These are phyloP conservation scores for Psilocybe azurescens DNA, from an alignment of 768 basidiomycete genomes.

Conservation along the genomic window DNA sequence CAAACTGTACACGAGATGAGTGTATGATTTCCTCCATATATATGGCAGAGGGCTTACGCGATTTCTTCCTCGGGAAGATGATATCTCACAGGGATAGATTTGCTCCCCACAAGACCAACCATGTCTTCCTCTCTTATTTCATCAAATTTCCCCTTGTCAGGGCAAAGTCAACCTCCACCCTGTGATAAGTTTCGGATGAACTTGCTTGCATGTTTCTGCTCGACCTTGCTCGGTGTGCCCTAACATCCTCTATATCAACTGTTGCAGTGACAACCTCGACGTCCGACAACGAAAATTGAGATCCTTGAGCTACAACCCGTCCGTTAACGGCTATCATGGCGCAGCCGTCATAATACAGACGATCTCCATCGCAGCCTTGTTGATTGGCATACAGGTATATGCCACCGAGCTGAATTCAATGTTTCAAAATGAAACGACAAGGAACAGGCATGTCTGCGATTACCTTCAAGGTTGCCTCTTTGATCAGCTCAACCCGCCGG, in stretches of 20 bases:
- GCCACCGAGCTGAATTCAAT: constrained; percentile 78
- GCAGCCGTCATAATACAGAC: constrained; percentile 97
- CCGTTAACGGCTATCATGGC: constrained; percentile 97
- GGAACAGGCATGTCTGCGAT: not conserved
- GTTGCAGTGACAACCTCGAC: constrained; percentile 97
- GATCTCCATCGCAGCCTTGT: constrained; percentile 98
- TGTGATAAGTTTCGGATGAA: constrained; percentile 70
- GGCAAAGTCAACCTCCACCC: constrained; percentile 83
- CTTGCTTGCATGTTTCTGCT: constrained; percentile 94
- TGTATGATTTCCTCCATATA: not conserved
- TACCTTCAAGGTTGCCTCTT: constrained; percentile 95
- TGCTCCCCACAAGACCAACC: constrained; percentile 40
- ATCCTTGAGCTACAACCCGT: constrained; percentile 89
- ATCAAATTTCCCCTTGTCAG: constrained; percentile 74
- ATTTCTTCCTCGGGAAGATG: constrained; percentile 96
- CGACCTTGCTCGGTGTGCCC: constrained; percentile 83
- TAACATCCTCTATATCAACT: constrained; percentile 95
- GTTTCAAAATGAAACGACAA: not conserved
- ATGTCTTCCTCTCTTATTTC: constrained; percentile 60
- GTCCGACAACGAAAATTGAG: constrained; percentile 94
- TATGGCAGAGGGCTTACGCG: constrained; percentile 64
- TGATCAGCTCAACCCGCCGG: constrained; percentile 91
- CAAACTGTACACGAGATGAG: constrained; percentile 51
- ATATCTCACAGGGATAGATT: constrained; percentile 62
- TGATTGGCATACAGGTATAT: constrained; percentile 99